Percentiles rank a stretch among this genome's conserved stretches.
These are phyloP conservation scores for Fraxinus albicans DNA, from an alignment of 305 asterid species.

Conservation along the genomic window DNA sequence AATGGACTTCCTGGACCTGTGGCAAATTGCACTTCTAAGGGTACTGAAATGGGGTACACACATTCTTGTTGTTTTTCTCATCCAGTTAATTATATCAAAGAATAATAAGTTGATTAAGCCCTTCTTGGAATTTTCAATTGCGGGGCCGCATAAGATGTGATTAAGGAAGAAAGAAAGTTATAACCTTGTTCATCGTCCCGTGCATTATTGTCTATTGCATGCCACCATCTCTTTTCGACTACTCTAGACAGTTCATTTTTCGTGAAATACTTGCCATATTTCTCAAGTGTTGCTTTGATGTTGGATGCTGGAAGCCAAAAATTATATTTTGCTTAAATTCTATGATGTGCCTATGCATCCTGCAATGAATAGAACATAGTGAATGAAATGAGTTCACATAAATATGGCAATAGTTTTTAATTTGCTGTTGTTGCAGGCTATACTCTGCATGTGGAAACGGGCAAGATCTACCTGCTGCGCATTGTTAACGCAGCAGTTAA, in stretches of 20 bases:
- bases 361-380: not conserved
- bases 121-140: not conserved
- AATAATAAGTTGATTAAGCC: not conserved
- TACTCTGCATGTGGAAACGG: constrained; percentile 52
- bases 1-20: constrained; percentile 62
- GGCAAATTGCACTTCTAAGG: constrained; percentile 59
- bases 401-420: not conserved
- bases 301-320: not conserved
- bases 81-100: not conserved
- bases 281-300: not conserved
- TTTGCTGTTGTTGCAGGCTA: constrained; percentile 35
- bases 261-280: not conserved
- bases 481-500: constrained; percentile 55
- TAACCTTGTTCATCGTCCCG: not conserved
- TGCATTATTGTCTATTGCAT: not conserved
- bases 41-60: constrained; percentile 29
- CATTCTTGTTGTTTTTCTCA: not conserved
- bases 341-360: not conserved
- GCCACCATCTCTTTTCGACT: not conserved
- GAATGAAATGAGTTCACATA: not conserved
- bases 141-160: not conserved
- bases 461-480: constrained; percentile 63
- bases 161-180: not conserved
- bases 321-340: not conserved
- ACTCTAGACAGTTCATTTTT: not conserved